Conservation (phyloP, 495 filamentous ascomycete genomes). For the Penicillium desertorum region DNA sequence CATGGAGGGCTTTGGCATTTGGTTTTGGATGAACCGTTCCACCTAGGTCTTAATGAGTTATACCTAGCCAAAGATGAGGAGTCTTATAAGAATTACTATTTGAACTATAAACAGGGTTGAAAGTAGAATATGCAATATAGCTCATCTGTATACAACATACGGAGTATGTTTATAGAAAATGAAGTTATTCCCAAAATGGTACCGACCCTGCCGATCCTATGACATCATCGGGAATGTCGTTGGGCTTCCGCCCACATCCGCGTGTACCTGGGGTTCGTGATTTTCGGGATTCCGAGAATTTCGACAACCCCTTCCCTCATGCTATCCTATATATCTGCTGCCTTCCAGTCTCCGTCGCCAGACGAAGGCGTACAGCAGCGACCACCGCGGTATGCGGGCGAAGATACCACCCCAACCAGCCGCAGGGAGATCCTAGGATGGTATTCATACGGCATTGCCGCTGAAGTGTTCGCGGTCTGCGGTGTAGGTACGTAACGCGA, state of each 20-base stretch:
- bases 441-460: conserved; percentile 88
- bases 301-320: conserved; percentile 15
- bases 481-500: conserved; percentile 51
- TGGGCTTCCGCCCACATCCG: conserved; percentile 30
- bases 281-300: conserved; percentile 1
- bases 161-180: conserved; percentile 2
- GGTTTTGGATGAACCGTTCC: no score
- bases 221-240: conserved; percentile 11
- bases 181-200: conserved; percentile 1
- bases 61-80: no score
- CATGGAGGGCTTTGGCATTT: no score
- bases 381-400: conserved; percentile 62
- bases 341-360: conserved; percentile 22
- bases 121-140: no score
- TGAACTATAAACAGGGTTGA: no score
- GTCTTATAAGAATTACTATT: no score
- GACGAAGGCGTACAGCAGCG: conserved; percentile 32
- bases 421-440: conserved; percentile 78
- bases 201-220: conserved; percentile 7
- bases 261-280: conserved; percentile 2
- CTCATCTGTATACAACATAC: no score
- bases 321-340: conserved; percentile 24
- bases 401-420: conserved; percentile 81
- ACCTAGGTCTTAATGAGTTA: no score
- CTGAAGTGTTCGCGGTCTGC: conserved; percentile 90